Percentiles rank a stretch among this genome's conserved stretches.
phyloP scores from a whole-genome alignment of 768 basidiomycete species.

The Rickenella mellea region DNA sequence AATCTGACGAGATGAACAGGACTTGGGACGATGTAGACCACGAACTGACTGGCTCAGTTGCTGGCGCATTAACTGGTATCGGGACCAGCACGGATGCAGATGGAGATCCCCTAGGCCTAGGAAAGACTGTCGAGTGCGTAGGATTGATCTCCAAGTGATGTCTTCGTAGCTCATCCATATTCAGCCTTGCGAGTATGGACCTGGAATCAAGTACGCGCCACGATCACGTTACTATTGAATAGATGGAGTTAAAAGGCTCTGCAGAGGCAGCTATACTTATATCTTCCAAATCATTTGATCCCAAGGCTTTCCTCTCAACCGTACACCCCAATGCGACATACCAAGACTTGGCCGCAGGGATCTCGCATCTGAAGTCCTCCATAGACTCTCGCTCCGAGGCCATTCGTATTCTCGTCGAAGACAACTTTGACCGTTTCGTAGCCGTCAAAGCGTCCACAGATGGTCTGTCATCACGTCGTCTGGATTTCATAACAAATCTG shows the following conservation, averaged over 20 bases:
- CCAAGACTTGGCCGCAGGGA: conserved; percentile 78
- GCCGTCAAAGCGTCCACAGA: conserved; percentile 96
- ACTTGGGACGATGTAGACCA: conserved; percentile 89
- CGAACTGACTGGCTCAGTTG: conserved; percentile 69
- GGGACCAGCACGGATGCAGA: conserved; percentile 46
- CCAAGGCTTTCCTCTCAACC: conserved; percentile 83
- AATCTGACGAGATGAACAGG: conserved; percentile 28
- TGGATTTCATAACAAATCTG: neutral
- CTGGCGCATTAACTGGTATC: conserved; percentile 54
- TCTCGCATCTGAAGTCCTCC: conserved; percentile 60
- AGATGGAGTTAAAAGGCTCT: conserved; percentile 6
- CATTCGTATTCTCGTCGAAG: conserved; percentile 90
- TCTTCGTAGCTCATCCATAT: conserved; percentile 6
- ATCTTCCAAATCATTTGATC: conserved; percentile 91
- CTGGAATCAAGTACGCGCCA: conserved; percentile 62
- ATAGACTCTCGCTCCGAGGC: conserved; percentile 91
- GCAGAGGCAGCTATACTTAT: conserved; percentile 76
- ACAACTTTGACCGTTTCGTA: conserved; percentile 97
- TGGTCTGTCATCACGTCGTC: conserved; percentile 33
- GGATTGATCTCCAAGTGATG: neutral
- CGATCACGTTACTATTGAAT: conserved; percentile 7
- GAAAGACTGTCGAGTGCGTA: conserved; percentile 49
- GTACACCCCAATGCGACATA: conserved; percentile 94
- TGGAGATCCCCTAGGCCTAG: conserved; percentile 74
- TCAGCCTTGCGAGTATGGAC: conserved; percentile 58